Evolutionary conservation across 108 stramenopile species (phyloP).

Genomic region (Nitzschia sp.): DNA sequence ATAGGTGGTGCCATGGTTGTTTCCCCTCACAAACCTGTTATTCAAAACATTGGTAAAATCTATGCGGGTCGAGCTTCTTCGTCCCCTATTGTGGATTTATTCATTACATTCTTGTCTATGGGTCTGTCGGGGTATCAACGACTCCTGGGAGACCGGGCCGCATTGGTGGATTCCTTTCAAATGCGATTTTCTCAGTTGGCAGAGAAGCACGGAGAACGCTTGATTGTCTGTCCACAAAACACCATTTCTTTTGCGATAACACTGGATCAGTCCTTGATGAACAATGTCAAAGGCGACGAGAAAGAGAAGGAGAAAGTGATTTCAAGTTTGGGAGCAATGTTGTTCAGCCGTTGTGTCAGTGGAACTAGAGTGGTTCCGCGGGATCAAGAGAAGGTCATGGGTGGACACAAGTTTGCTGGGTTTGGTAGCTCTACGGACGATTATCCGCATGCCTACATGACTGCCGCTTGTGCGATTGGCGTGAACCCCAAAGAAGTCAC

Average conservation of each 20-base stretch:
- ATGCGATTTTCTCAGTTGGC: constrained; percentile 61
- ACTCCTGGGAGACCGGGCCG: constrained; percentile 60
- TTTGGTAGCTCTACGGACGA: constrained; percentile 77
- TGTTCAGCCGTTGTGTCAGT: constrained; percentile 95
- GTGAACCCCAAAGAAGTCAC: constrained; percentile 73
- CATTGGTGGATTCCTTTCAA: constrained; percentile 52
- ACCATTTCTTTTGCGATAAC: constrained; percentile 96
- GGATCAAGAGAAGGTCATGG: constrained; percentile 57
- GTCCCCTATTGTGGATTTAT: constrained; percentile 93
- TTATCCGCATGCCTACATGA: constrained; percentile 86
- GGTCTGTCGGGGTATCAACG: constrained; percentile 82
- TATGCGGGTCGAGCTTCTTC: constrained; percentile 97
- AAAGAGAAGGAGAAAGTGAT: constrained; percentile 40
- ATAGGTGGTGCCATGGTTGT: constrained; percentile 85
- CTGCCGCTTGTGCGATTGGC: constrained; percentile 93
- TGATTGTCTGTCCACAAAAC: constrained; percentile 83
- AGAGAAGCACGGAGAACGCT: constrained; percentile 76
- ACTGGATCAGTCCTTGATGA: constrained; percentile 58
- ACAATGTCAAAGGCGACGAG: constrained; percentile 30
- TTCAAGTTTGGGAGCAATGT: constrained; percentile 94
- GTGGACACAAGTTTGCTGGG: constrained; percentile 65
- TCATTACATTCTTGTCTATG: constrained; percentile 94
- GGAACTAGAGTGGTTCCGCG: constrained; percentile 85
- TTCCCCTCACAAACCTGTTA: constrained; percentile 67
- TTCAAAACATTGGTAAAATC: constrained; percentile 80